Conservation (phyloP, 257 asterid genomes). For the Capsicum chinense region DNA sequence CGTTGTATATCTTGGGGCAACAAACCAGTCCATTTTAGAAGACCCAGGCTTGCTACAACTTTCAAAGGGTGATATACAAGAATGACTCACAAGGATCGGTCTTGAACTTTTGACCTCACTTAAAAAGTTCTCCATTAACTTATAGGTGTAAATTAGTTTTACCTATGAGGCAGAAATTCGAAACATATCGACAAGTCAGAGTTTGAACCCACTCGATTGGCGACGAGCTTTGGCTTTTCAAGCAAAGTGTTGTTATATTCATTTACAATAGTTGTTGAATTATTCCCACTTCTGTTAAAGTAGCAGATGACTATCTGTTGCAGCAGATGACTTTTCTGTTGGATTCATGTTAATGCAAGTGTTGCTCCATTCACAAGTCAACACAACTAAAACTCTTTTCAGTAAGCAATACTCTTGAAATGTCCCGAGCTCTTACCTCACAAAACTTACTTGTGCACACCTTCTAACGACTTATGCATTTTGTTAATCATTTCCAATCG, state of each 20-base stretch:
- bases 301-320: too few relatives aligned
- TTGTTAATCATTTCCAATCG: too few relatives aligned
- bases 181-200: background rate
- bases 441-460: too few relatives aligned
- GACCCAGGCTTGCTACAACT: background rate
- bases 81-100: background rate
- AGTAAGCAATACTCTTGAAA: background rate
- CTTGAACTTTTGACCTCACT: background rate
- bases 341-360: too few relatives aligned
- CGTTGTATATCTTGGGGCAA: background rate
- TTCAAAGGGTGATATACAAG: background rate
- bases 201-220: background rate
- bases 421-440: background rate
- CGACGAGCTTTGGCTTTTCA: too few relatives aligned
- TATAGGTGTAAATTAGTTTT: background rate
- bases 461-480: too few relatives aligned
- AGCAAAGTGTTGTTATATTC: too few relatives aligned
- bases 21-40: background rate
- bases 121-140: background rate
- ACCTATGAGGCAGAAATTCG: too few relatives aligned
- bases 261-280: too few relatives aligned
- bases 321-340: too few relatives aligned
- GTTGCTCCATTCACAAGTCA: background rate
- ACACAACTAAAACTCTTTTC: too few relatives aligned
- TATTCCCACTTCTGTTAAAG: too few relatives aligned